Evolutionary conservation across 177 flowering plant genomes (phyloP).

Genomic region (Vitis hybrid): DNA sequence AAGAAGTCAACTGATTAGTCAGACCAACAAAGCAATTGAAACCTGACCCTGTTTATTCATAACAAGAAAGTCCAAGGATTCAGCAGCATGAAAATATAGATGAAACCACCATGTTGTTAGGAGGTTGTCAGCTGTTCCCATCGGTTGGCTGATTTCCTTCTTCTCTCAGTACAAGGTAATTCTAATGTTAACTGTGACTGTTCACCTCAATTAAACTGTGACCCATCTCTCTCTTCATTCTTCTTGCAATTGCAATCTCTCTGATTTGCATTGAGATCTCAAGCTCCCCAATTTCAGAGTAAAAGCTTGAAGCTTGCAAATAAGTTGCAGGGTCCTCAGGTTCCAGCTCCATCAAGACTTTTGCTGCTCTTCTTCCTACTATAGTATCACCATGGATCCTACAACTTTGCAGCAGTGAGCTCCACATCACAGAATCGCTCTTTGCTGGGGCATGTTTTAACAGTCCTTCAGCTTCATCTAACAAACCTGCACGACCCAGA

Average conservation of each 20-base stretch:
- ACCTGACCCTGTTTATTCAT: background rate
- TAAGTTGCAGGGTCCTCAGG: slow-evolving; percentile 50
- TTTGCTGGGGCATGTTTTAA: slow-evolving; percentile 32
- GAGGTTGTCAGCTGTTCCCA: background rate
- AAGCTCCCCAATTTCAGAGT: slow-evolving; percentile 59
- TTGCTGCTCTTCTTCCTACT: slow-evolving; percentile 56
- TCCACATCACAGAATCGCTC: slow-evolving; percentile 54
- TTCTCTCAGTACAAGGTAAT: background rate
- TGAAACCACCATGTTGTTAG: background rate
- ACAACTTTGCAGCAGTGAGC: slow-evolving; percentile 67
- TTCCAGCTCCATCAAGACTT: slow-evolving; percentile 48
- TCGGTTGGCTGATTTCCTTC: background rate
- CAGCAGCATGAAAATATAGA: background rate
- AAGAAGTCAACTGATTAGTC: slow-evolving; percentile 10
- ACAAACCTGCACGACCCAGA: slow-evolving; percentile 63
- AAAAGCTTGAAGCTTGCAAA: slow-evolving; percentile 57
- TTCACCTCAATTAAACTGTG: slow-evolving; percentile 41
- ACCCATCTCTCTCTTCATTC: slow-evolving; percentile 51
- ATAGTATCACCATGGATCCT: slow-evolving; percentile 46
- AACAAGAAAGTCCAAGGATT: slow-evolving; percentile 11
- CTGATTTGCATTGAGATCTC: slow-evolving; percentile 38
- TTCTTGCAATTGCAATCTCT: slow-evolving; percentile 36
- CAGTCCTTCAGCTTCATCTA: slow-evolving; percentile 64
- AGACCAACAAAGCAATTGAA: slow-evolving; percentile 1
- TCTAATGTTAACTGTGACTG: background rate